Evolutionary conservation across 768 basidiomycete genomes (phyloP).

Genomic region (Naematelia aurantialba): DNA sequence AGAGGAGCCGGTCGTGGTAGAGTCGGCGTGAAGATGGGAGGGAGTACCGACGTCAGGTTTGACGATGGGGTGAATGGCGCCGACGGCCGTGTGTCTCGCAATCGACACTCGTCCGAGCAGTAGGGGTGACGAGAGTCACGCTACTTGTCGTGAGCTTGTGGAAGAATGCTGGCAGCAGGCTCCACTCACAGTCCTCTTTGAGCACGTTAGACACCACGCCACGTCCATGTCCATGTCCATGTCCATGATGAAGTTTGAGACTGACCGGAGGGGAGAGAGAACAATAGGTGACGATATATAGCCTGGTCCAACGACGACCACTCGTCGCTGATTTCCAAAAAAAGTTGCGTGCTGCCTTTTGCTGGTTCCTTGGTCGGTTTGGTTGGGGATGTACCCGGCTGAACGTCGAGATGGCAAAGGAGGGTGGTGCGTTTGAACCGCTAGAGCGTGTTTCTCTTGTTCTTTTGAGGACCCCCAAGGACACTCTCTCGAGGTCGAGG

Average conservation of each 20-base stretch:
- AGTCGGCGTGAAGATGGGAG: conserved; percentile 6
- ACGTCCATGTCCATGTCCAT: conserved; percentile 42
- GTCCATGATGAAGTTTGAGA: conserved; percentile 4
- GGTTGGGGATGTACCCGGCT: no score
- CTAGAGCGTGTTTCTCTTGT: no score
- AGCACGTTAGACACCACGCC: conserved; percentile 42
- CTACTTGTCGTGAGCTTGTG: conserved; percentile 12
- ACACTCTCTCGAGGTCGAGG: no score
- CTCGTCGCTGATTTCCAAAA: neutral
- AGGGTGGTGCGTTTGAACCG: neutral
- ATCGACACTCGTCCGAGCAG: conserved; percentile 39
- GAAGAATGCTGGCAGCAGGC: no score
- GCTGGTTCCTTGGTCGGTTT: no score
- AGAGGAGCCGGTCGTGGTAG: conserved; percentile 5
- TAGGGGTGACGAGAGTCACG: conserved; percentile 31
- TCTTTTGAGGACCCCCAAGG: neutral
- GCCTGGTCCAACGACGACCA: neutral
- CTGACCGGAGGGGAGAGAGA: neutral
- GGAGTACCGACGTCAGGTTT: conserved; percentile 6
- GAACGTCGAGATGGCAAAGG: neutral
- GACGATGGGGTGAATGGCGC: neutral
- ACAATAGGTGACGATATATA: neutral
- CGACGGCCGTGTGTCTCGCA: conserved; percentile 18
- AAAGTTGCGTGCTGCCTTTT: neutral
- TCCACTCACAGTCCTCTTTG: conserved; percentile 38